Conservation (phyloP, 495 filamentous ascomycete genomes). For the Hyaloscypha hepaticicola region DNA sequence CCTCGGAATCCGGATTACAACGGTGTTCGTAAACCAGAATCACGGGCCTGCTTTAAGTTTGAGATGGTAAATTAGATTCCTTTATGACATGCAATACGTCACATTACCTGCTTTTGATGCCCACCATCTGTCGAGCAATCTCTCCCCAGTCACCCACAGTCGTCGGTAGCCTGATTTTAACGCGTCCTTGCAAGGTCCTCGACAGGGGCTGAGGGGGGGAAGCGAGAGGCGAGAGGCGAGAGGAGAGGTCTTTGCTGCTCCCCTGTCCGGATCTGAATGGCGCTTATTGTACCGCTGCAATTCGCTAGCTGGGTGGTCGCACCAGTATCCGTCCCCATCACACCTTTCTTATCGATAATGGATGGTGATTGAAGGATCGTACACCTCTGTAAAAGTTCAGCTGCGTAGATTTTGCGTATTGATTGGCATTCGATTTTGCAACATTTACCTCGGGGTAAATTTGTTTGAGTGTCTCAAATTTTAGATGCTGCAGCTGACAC, state of each 20-base stretch:
- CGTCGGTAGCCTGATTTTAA: slow-evolving; percentile 1
- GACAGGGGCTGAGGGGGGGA: background rate
- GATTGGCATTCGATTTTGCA: slow-evolving; percentile 5
- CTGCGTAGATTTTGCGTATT: background rate
- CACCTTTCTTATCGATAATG: slow-evolving; percentile 17
- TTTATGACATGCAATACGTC: slow-evolving; percentile 1
- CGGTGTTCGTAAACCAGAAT: background rate
- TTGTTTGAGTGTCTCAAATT: background rate
- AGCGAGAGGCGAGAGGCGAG: background rate
- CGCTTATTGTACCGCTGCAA: slow-evolving; percentile 21
- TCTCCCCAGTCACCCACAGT: background rate
- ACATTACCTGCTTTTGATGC: slow-evolving; percentile 1
- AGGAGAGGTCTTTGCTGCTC: background rate
- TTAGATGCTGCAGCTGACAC: slow-evolving; percentile 28
- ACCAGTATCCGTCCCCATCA: slow-evolving; percentile 10
- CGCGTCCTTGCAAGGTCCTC: slow-evolving; percentile 1
- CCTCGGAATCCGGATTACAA: slow-evolving; percentile 12
- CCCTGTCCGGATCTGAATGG: slow-evolving; percentile 8
- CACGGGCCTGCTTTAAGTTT: background rate
- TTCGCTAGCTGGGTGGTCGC: slow-evolving; percentile 16
- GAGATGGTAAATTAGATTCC: background rate
- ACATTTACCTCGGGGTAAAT: background rate
- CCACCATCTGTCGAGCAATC: slow-evolving; percentile 5
- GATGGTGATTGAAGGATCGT: slow-evolving; percentile 9
- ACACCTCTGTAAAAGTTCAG: background rate